Percentiles rank a stretch among this genome's conserved stretches.
Conservation (phyloP, 2,329 filamentous ascomycete species). For the Cercospora canescens region DNA sequence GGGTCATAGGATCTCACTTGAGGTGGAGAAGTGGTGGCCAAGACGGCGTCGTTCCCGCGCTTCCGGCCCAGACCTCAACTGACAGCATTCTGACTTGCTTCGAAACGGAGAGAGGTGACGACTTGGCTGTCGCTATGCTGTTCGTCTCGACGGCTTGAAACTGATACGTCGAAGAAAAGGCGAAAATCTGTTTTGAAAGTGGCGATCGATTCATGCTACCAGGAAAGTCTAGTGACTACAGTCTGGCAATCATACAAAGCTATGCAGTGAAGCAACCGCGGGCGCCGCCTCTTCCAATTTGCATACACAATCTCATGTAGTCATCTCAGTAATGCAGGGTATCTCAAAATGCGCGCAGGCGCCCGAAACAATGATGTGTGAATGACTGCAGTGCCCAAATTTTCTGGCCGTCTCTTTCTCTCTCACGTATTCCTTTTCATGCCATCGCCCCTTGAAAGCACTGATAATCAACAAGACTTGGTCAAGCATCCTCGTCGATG, state of each 20-base stretch:
- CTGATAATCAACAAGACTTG: background rate
- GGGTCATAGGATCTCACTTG: background rate
- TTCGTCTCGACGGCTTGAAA: no score
- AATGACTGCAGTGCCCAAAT: background rate
- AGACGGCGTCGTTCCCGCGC: background rate
- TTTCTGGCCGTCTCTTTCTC: background rate
- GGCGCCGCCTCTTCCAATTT: background rate
- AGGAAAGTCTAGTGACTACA: background rate
- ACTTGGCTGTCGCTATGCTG: no score
- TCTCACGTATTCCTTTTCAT: background rate
- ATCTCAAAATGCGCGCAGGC: background rate
- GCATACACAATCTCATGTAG: background rate
- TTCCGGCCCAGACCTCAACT: background rate
- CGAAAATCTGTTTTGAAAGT: background rate
- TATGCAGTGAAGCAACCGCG: background rate
- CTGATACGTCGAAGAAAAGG: background rate
- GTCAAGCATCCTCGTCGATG: conserved; percentile 7
- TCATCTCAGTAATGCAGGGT: conserved; percentile 1
- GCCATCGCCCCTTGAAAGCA: background rate
- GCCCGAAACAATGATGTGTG: background rate
- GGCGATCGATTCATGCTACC: background rate
- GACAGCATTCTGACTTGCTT: background rate
- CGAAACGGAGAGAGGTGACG: no score
- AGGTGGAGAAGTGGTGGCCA: background rate
- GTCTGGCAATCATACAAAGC: background rate